Evolutionary conservation across 2,329 filamentous ascomycete genomes (phyloP), one percentile per base, ranked within the genome.

Genomic region (Cladophialophora immunda): DNA sequence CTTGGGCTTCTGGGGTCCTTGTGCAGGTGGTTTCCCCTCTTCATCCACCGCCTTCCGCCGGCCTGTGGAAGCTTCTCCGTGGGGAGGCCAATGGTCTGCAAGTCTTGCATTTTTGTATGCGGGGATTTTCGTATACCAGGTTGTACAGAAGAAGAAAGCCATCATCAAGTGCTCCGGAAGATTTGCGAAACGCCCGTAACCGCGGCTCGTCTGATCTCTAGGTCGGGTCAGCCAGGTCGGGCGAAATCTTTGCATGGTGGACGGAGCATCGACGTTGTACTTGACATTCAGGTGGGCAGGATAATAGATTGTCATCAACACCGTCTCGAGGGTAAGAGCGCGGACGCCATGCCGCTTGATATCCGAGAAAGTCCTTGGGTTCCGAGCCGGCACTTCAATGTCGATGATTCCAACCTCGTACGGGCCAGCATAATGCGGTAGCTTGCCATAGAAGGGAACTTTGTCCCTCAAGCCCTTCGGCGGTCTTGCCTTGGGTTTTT

Each of bases 241-340:
- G 5, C 88, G 81, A 19, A 82, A 84, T 71, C 82, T 83, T 45
- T 80, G 79, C 50, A 79, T 79, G 32, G 76, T 73, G 1, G 82
- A 78, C 27, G 78, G 78, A 9, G 79, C 78, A 15, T 77, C 76
- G 25, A 76, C 73, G 0, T 81, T 78, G 19, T 75, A 71, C 5
- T 79, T 77, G 17, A 75, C 76, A 7, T 79, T 81, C 63, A 84
- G 73, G 19, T 84, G 82, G 53, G 85, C 83, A 1, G 88, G 89
- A 74, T 91, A 91, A 75, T 87, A 91, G n/a, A 90, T 76, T 0
- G 85, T 85, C 76, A 90, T 85, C 4, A 90, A 80, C 8, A 90
- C 86, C 0, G 88, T 90, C 67, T 87, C 82, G 15, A 87, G 76
- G 61, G 85, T 78, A 15, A 88, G 75, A 7, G 86, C 68, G 68